Evolutionary conservation across 306 rosid genomes (phyloP), one percentile per base, ranked within the genome.

Genomic region (Vigna angularis): DNA sequence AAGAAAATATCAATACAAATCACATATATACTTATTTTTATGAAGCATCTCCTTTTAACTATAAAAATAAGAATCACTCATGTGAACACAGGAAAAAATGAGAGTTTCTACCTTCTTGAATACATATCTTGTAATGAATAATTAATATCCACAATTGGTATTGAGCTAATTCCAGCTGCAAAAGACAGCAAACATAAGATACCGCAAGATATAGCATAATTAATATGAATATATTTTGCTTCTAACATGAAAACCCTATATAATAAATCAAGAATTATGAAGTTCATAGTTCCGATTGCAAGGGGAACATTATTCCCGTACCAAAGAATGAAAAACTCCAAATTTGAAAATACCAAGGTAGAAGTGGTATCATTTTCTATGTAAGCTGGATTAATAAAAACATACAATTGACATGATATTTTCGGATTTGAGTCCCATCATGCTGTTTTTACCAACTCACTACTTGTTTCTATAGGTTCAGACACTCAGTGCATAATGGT

Each of bases 141-240:
- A 38, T 80, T 78, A 32, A 75, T 81, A 74, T 87, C 88, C 78
- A 90, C 93, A 61, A 90, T 88, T 28, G 90, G 93, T 78, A 90
- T 77, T 59, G 96, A 90, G 86, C 93, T 88, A 66, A 90, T 91
- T 63, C 78, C 87, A 72, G 88, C 93, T 90, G 84, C 85, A 87
- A 75, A 45, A 65, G 53, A 82, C 81, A 45, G 58, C 44, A 74
- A 42, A 75, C 53, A 28, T 47, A 24, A 16, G 75, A 78, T 57
- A 64, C 57, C 40, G 73, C 69, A 83, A 24, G 62, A 14, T 34
- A 30, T 40, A 53, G 17, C 55, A 61, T 73, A 75, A 72, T 70
- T 16, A 53, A 71, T 44, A 76, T 40, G 28, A 51, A 59, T 72
- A 47, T 53, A 45, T 48, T 79, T 44, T 63, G 17, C 79, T 34